Base-by-base conservation (phyloP, 2,329 filamentous ascomycete species). In the Xylariales sp. region DNA sequence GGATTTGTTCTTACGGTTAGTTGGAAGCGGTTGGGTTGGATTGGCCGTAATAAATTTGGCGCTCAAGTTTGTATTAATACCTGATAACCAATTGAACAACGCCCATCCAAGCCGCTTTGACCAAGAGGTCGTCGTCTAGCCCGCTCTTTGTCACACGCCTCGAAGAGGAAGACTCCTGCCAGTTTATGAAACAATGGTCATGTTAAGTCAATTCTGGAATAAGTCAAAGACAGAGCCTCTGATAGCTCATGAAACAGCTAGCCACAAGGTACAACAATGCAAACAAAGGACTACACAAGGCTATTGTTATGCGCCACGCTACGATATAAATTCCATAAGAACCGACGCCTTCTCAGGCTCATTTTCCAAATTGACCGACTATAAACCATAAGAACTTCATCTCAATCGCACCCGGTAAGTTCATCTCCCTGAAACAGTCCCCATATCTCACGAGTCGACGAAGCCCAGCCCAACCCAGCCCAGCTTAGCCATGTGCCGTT, bases 401-500 rank as follows among this genome's bases (percentile, higher is more conserved):
- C 10, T 16, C 10, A 16, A 41, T 30, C 9, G 12, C 5, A 18
- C 10, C 18, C 23, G 5, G 23, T 45, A 30, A 56, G 18, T n/a
- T 5, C 14, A 1, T 14, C 16, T 10, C 12, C 10, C 23, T n/a
- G 12, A 56, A 7, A 23, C 16, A 56, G 10, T 55, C 34, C 43
- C n/a, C 36, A 55, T 23, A 23, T 32, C 18, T 43, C 23, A 56
- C 14, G 8, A 30, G n/a, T 6, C 14, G 32, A 14, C 23, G 1
- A 45, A n/a, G 5, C 16, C 12, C 16, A 58, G 18, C 48, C 10
- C 18, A 16, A 65, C 7, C 23, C 23, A 14, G 8, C 14, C 16
- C 14, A 57, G n/a, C 54, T 12, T 18, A 23, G 64, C 8, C 18
- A 78, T 78, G 77, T 78, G 77, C 54, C 61, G 39, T 16, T 73